A percentile compares a stretch with the other conserved stretches of the same genome.
Conservation (phyloP, 257 asterid genomes). For the Galeopsis tetrahit region DNA sequence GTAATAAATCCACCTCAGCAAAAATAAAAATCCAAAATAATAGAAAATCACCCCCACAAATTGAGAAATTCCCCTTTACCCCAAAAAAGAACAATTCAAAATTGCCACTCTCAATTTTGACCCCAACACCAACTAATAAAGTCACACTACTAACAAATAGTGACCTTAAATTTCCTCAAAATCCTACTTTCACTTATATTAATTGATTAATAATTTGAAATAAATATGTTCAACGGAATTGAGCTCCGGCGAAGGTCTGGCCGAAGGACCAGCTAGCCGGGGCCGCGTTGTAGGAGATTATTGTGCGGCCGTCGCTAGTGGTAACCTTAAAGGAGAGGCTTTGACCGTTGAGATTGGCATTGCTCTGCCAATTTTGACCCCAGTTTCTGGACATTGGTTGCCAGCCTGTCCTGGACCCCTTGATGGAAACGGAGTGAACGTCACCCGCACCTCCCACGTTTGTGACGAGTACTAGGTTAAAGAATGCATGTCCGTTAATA, state of each 20-base stretch:
- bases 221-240: constrained; percentile 46
- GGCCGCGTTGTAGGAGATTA: constrained; percentile 68
- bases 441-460: constrained; percentile 94
- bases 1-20: constrained; percentile 57
- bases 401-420: constrained; percentile 83
- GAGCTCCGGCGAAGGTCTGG: constrained; percentile 82
- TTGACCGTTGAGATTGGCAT: constrained; percentile 71
- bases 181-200: background rate
- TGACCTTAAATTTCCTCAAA: constrained; percentile 28
- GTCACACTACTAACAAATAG: constrained; percentile 43
- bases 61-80: constrained; percentile 36
- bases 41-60: constrained; percentile 33
- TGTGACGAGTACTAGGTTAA: constrained; percentile 79
- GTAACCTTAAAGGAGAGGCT: constrained; percentile 84
- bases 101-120: constrained; percentile 45
- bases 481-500: constrained; percentile 84
- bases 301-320: constrained; percentile 72
- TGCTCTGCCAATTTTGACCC: constrained; percentile 97
- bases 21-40: background rate
- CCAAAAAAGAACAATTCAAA: constrained; percentile 47
- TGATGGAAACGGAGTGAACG: constrained; percentile 72
- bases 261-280: constrained; percentile 86
- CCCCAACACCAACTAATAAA: constrained; percentile 31
- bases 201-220: background rate
- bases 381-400: constrained; percentile 87